Base-by-base conservation (phyloP, 2,329 filamentous ascomycete genomes). In the Colletotrichum phormii region DNA sequence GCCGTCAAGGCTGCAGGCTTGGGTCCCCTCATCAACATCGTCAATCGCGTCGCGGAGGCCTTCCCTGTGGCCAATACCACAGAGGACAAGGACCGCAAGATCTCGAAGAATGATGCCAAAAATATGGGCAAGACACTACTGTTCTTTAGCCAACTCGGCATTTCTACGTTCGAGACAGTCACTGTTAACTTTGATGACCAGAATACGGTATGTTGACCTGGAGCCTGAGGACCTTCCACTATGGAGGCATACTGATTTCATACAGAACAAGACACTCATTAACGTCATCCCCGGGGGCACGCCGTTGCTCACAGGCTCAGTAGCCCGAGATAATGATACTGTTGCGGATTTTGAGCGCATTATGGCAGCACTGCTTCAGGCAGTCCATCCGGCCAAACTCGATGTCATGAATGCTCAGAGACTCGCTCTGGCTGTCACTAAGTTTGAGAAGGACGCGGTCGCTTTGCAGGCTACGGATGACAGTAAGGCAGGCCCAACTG, bases 1-100 rank as follows among this genome's bases (percentile, higher is more conserved):
- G 80, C 82, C 9, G 86, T 93, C 60, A 86, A 87, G 73, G 80
- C 87, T 51, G 78, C 85, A 12, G 92, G 91, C 5, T 82, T 87
- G 7, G 78, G 84, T 69, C 91, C 91, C 4, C 80, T 94, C 53
- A 79, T 86, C n/a, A 79, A 86, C 5, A 80, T 93, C 24, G 82
- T 94, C 24, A 80, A 86, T 15, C 80, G 87, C 49, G 61, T 75
- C 42, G 55, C 42, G 4, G 53, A 67, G 22, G 61, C 64, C 13
- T 65, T 72, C 35, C 70, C 72, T 7, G 62, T 62, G 5, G 75
- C 76, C 13, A 76, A 81, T 35, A 78, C 77, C 33, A 64, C 73
- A 5, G 76, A 78, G 11, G 70, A 78, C 59, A 75, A 79, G 22
- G 77, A 80, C 58, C 83, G 71, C 24, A 66, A 42, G 71, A 46